Conservation (phyloP, 257 asterid species). For the Eucommia ulmoides region DNA sequence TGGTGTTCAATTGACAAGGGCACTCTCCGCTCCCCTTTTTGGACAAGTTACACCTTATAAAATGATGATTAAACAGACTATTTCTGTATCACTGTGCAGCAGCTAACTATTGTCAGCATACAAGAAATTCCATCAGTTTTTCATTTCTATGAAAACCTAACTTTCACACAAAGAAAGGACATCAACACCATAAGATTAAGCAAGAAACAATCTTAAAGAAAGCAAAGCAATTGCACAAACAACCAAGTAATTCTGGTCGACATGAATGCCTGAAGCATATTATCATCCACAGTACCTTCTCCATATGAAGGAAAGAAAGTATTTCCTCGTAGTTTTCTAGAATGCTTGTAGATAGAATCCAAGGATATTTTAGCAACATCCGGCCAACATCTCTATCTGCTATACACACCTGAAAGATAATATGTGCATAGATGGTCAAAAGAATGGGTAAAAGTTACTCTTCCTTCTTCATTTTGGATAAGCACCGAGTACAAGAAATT, state of each 20-base stretch:
- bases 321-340: conserved; percentile 48
- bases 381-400: conserved; percentile 35
- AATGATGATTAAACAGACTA: no score
- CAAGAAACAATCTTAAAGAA: background rate
- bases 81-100: no score
- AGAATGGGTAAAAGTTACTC: no score
- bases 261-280: background rate
- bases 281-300: conserved; percentile 42
- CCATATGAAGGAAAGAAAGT: conserved; percentile 43
- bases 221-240: background rate
- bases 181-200: background rate
- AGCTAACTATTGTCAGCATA: no score
- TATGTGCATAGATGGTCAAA: no score
- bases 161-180: background rate
- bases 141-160: background rate
- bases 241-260: background rate
- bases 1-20: no score
- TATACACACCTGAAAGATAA: conserved; percentile 39
- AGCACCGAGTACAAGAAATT: no score
- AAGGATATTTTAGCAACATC: conserved; percentile 81
- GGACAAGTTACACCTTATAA: no score
- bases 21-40: no score
- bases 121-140: background rate
- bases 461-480: no score
- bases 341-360: conserved; percentile 76